phyloP scores from a whole-genome alignment of 177 flowering plant species.

The Tripterygium wilfordii region DNA sequence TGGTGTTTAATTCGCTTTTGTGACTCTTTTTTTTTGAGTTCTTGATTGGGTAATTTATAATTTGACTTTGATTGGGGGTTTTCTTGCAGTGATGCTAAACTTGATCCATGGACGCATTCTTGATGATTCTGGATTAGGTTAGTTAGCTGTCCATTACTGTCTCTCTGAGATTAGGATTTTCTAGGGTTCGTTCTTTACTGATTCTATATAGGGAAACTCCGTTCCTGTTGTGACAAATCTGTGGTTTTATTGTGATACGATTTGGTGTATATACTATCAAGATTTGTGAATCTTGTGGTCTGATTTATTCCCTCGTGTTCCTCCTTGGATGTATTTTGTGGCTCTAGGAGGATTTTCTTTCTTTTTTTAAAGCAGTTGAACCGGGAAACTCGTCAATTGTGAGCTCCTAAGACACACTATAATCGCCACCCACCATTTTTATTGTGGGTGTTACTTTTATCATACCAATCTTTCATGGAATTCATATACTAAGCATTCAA shows the following conservation, averaged over 20 bases:
- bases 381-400: no score
- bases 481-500: no score
- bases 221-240: not conserved
- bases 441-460: no score
- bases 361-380: not conserved
- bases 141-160: not conserved
- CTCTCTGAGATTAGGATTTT: no score
- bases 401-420: no score
- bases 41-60: no score
- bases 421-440: no score
- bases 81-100: constrained; percentile 12
- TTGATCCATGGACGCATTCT: constrained; percentile 19
- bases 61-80: no score
- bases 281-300: no score
- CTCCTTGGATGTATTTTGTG: constrained; percentile 35
- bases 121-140: constrained; percentile 41
- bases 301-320: constrained; percentile 2
- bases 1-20: not conserved
- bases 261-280: constrained; percentile 25
- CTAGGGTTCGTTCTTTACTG: no score
- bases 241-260: not conserved
- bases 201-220: not conserved
- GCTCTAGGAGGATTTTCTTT: constrained; percentile 25
- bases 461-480: constrained; percentile 1
- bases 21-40: not conserved